Evolutionary conservation across 129 eudicot species (phyloP), one percentile per base, ranked within the genome.

Genomic region (Logfia minima): DNA sequence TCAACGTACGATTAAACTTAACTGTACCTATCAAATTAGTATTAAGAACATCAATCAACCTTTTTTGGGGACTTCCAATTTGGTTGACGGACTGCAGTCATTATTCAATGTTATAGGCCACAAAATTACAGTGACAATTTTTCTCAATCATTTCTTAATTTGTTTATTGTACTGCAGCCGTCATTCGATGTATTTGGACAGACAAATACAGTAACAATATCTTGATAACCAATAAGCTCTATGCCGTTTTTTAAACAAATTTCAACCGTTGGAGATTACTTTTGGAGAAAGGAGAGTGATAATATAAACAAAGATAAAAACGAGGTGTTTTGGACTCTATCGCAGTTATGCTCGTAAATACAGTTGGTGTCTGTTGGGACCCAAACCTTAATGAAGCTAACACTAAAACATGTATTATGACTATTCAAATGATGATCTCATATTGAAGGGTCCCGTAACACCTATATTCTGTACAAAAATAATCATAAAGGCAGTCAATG

Each of bases 261-360:
- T 71, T 59, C 80, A 67, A 80, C 84, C 80, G 80, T 43, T 21
- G 17, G 34, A 39, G 64, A 75, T 66, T 41, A 45, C 84, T 80
- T 80, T 58, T 56, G 35, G 34, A 31, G 37, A 80, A 74, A 21
- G 16, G 7, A 74, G 35, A 24, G 70, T 80, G 84, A 74, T 80
- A 80, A 80, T 74, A 80, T 80, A 28, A 74, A 67, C 8, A 73
- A 79, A 39, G 39, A 21, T 11, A n/a, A 72, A 66, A 74, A 73
- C 29, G 16, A 37, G 7, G 64, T 22, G 71, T 16, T 21, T 68
- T 67, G 74, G 70, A 58, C 74, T 65, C 39, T 71, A 63, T n/a
- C 45, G 70, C 16, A 28, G 22, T 68, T 21, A 51, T 80, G 53
- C 39, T 73, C 61, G 41, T 66, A 80, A 26, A 24, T 39, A 80